Base-by-base conservation (phyloP, 176 grass and related monocot species). In the Carex pumila region DNA sequence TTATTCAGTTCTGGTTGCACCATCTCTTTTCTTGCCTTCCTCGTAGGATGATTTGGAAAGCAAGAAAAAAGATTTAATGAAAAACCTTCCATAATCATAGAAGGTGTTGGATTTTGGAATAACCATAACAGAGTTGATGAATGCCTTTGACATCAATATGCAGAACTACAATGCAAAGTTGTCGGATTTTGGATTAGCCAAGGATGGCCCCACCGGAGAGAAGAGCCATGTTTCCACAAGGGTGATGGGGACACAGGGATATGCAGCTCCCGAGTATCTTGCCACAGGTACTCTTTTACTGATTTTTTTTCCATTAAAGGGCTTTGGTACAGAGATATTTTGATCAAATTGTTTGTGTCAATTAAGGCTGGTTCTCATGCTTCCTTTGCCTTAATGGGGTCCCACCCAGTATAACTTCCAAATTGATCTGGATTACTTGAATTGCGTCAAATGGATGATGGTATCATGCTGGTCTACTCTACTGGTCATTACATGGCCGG, bases 121-220 rank as follows among this genome's bases (percentile, higher is more conserved):
- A 50, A 10, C 10, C 10, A 50, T 10, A 29, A 84, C 32, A 86
- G 43, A 86, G 82, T 84, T 79, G 2, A 84, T 84, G 5, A 84
- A 73, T 79, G 18, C 18, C 65, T 81, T 31, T 77, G 12, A 10
- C 81, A 47, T 89, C 59, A 31, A 71, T 85, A 17, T 88, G 1
- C 83, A 97, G 94, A 89, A 97, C 58, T 97, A 97, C 86, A 89
- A 90, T 80, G 94, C 94, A 25, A 97, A 97, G 72, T 91, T 97
- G 65, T 97, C 94, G 75, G 94, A 97, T 92, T 97, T 97, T 83
- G 94, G 94, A 85, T 87, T 97, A 81, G 94, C 91, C 73, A 97
- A 97, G 85, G 94, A 97, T 65, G 91, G 94, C 80, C 94, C 94
- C 72, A 86, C 89, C 62, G 94, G 91, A 70, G 94, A 97, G 61